Conservation (phyloP, 306 rosid genomes). For the Psophocarpus tetragonolobus region DNA sequence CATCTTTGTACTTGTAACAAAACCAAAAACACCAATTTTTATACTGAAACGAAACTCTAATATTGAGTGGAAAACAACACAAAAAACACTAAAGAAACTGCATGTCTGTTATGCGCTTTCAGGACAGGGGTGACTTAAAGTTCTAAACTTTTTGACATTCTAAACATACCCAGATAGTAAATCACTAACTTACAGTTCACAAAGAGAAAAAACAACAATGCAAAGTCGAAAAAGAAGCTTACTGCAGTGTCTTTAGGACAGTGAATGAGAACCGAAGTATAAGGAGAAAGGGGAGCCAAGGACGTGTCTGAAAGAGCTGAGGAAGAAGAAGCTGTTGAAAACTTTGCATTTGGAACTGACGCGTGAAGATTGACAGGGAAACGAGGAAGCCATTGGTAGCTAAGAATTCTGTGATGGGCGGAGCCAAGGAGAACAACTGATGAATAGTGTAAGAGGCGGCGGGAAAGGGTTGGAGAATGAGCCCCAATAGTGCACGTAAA, state of each 20-base stretch:
- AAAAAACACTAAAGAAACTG: background rate
- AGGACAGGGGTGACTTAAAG: conserved; percentile 11
- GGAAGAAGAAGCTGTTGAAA: conserved; percentile 44
- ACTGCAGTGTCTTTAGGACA: conserved; percentile 70
- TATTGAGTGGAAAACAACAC: no score
- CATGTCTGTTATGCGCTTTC: no score
- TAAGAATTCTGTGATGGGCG: background rate
- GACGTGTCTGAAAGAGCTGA: conserved; percentile 34
- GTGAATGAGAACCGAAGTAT: conserved; percentile 62
- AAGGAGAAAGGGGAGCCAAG: conserved; percentile 35
- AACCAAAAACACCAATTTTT: no score
- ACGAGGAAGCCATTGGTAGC: background rate
- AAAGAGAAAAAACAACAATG: background rate
- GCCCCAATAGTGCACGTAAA: background rate
- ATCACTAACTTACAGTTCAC: background rate
- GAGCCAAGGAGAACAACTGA: background rate
- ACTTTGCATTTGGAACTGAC: conserved; percentile 2
- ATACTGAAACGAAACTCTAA: no score
- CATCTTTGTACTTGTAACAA: no score
- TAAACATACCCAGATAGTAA: background rate
- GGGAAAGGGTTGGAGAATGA: background rate
- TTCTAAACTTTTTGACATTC: background rate
- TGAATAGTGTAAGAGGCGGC: background rate
- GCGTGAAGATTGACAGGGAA: background rate
- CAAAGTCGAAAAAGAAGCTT: conserved; percentile 28